These are phyloP conservation scores for Venustampulla echinocandica DNA, from an alignment of 495 filamentous ascomycete species.

Conservation along the genomic window DNA sequence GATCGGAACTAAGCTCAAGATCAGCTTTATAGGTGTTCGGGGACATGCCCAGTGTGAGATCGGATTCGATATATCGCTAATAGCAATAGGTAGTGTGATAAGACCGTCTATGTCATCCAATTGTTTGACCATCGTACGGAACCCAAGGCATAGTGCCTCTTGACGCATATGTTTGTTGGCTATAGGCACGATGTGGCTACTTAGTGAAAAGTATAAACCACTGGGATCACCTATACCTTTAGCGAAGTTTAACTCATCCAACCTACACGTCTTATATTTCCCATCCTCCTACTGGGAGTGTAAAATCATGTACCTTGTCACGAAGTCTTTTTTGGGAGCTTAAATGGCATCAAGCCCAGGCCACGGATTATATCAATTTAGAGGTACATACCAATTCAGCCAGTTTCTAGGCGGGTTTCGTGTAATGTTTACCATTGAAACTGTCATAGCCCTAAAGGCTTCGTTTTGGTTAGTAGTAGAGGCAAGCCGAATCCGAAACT, in stretches of 20 bases:
- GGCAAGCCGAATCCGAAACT: not conserved
- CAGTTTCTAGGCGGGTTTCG: not conserved
- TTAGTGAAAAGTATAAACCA: not conserved
- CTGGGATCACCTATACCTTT: not conserved
- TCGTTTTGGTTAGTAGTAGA: not conserved
- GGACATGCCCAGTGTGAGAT: not conserved
- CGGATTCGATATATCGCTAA: not conserved
- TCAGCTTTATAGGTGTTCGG: not conserved
- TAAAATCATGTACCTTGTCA: not conserved
- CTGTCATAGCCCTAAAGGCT: not conserved
- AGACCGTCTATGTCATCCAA: not conserved
- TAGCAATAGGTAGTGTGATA: not conserved
- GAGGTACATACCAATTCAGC: not conserved
- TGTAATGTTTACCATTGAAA: not conserved
- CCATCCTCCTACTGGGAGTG: not conserved
- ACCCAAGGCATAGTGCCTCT: not conserved
- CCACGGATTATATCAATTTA: not conserved
- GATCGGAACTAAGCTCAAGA: not conserved
- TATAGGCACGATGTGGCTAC: not conserved
- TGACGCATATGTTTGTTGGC: not conserved
- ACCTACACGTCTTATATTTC: not conserved
- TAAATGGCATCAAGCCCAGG: not conserved
- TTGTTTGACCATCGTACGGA: not conserved
- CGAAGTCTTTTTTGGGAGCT: not conserved
- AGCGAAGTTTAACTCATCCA: not conserved